These are phyloP conservation scores for Teratosphaeria nubilosa DNA, from an alignment of 2,329 filamentous ascomycete genomes.

Conservation along the genomic window DNA sequence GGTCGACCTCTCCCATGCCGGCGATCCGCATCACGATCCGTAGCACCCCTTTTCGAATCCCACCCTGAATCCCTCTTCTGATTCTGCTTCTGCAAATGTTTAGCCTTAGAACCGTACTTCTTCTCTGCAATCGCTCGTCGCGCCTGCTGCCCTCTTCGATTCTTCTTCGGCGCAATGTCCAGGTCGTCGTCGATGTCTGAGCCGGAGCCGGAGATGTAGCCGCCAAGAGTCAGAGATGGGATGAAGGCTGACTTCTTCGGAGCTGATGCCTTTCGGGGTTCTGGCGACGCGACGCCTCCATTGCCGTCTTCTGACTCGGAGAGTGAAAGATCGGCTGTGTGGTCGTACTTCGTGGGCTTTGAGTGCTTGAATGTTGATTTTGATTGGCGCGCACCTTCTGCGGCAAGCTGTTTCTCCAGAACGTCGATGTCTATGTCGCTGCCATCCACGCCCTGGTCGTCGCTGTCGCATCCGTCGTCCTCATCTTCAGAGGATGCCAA, in stretches of 20 bases:
- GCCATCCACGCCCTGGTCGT: conserved; percentile 1
- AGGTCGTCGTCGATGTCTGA: conserved; percentile 54
- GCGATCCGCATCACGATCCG: conserved; percentile 7
- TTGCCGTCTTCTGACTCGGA: conserved; percentile 13
- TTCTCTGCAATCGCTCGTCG: conserved; percentile 71
- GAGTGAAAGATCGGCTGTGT: conserved; percentile 11
- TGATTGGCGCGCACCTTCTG: conserved; percentile 13
- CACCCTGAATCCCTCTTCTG: conserved; percentile 43
- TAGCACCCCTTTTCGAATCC: conserved; percentile 50
- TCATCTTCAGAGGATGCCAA: conserved; percentile 29
- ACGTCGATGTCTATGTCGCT: conserved; percentile 12
- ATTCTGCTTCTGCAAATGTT: conserved; percentile 47
- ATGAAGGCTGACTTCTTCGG: conserved; percentile 51
- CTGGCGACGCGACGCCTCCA: conserved; percentile 13
- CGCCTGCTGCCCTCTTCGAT: conserved; percentile 66
- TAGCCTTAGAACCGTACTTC: conserved; percentile 64
- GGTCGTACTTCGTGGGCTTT: conserved; percentile 5
- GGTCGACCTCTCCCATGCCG: not conserved
- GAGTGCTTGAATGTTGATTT: not conserved
- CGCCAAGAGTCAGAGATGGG: conserved; percentile 63
- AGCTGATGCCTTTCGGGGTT: conserved; percentile 10
- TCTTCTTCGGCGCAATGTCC: conserved; percentile 52
- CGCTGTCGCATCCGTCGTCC: conserved; percentile 25
- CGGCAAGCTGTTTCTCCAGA: conserved; percentile 15
- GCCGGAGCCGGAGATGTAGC: conserved; percentile 69